A percentile compares a stretch with the other conserved stretches of the same genome.
Conservation (phyloP, 768 basidiomycete genomes). For the Astraeus odoratus region DNA sequence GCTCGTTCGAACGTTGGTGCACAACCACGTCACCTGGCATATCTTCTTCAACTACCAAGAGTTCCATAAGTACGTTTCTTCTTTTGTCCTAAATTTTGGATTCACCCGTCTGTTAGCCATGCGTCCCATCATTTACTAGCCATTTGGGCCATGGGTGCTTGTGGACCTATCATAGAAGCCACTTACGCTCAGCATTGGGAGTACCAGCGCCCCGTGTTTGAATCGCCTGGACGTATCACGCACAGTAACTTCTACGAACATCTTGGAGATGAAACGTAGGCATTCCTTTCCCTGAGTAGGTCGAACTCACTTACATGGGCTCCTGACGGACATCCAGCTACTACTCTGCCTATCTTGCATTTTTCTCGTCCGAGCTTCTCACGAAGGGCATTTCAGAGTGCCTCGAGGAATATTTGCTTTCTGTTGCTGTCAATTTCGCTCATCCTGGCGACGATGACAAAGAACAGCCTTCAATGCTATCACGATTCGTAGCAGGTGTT, state of each 20-base stretch:
- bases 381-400: constrained; percentile 36
- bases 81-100: neutral
- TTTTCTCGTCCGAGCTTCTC: constrained; percentile 11
- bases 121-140: constrained; percentile 11
- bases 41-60: constrained; percentile 29
- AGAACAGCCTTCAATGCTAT: constrained; percentile 41
- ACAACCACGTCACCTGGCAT: constrained; percentile 28
- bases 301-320: too few species aligned
- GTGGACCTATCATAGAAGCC: constrained; percentile 27
- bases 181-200: constrained; percentile 27
- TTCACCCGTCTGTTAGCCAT: constrained; percentile 6
- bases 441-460: too few species aligned
- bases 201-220: constrained; percentile 31
- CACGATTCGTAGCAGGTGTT: constrained; percentile 42
- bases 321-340: neutral
- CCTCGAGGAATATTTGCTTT: constrained; percentile 55
- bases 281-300: too few species aligned
- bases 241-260: constrained; percentile 48
- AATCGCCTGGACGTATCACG: constrained; percentile 42
- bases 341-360: constrained; percentile 5
- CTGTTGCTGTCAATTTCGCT: constrained; percentile 37
- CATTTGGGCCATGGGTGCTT: constrained; percentile 14
- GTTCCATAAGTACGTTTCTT: constrained; percentile 28
- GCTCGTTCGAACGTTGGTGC: constrained; percentile 15
- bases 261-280: neutral